A percentile compares a stretch with the other conserved stretches of the same genome.
These are phyloP conservation scores for Colletotrichum eleusines DNA, from an alignment of 2,329 filamentous ascomycete species.

Conservation along the genomic window DNA sequence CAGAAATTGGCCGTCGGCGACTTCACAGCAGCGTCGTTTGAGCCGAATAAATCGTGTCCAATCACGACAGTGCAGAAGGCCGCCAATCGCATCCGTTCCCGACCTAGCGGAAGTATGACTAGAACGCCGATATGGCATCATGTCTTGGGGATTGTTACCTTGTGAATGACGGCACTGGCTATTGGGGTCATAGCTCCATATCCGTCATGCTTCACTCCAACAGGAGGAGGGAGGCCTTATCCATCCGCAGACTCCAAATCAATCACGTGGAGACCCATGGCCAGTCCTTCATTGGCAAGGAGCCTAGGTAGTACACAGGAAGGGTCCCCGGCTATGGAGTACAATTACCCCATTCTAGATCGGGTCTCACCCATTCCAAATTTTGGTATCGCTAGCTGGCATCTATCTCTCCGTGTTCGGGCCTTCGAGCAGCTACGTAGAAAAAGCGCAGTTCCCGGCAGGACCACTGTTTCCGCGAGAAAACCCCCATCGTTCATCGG, in stretches of 20 bases:
- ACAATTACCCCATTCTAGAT: neutral
- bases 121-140: constrained; percentile 26
- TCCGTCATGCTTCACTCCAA: neutral
- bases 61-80: neutral
- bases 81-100: constrained; percentile 22
- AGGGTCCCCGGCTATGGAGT: neutral
- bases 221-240: neutral
- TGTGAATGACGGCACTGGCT: constrained; percentile 10
- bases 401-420: neutral
- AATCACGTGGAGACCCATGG: neutral
- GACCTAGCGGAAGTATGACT: constrained; percentile 31
- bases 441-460: neutral
- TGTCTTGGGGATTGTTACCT: neutral
- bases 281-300: neutral
- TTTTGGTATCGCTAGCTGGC: neutral
- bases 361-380: too few species aligned
- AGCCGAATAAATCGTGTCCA: constrained; percentile 1
- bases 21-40: neutral
- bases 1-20: constrained; percentile 1
- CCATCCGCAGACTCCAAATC: constrained; percentile 9
- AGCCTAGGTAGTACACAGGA: neutral
- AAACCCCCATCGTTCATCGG: neutral
- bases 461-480: neutral
- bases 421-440: too few species aligned
- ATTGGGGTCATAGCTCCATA: neutral